Evolutionary conservation across 495 filamentous ascomycete species (phyloP).

Genomic region (Talaromyces thailandensis): DNA sequence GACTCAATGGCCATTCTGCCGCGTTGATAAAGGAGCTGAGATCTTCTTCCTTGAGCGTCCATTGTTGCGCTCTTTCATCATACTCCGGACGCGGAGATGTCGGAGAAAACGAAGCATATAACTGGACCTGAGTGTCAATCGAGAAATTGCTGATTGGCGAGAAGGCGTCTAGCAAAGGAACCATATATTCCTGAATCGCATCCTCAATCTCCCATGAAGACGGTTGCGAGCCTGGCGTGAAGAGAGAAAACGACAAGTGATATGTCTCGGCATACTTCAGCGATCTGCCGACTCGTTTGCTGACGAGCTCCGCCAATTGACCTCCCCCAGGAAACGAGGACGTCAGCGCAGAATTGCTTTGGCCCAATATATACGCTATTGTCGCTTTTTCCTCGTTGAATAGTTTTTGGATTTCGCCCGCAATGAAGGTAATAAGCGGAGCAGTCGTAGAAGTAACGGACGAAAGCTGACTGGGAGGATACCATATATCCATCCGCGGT

Average conservation of each 20-base stretch:
- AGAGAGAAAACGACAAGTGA: constrained; percentile 91
- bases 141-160: constrained; percentile 88
- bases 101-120: constrained; percentile 72
- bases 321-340: constrained; percentile 25
- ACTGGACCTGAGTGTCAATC: constrained; percentile 90
- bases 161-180: constrained; percentile 69
- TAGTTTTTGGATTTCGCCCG: constrained; percentile 63
- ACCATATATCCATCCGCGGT: constrained; percentile 69
- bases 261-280: constrained; percentile 92
- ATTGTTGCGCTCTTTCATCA: constrained; percentile 40
- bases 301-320: constrained; percentile 38
- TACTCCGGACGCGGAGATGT: constrained; percentile 55
- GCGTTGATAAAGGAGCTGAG: constrained; percentile 93
- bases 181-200: constrained; percentile 72
- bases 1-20: constrained; percentile 93
- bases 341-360: constrained; percentile 11
- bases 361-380: constrained; percentile 67
- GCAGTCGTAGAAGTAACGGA: constrained; percentile 61
- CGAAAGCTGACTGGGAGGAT: constrained; percentile 66
- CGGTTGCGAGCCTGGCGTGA: constrained; percentile 66
- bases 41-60: constrained; percentile 76
- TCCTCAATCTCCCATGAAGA: constrained; percentile 87
- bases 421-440: constrained; percentile 70
- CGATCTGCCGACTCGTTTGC: constrained; percentile 61
- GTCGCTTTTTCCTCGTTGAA: constrained; percentile 88